These are phyloP conservation scores for Phytophthora cryptogea DNA, from an alignment of 352 stramenopile species.

Conservation along the genomic window DNA sequence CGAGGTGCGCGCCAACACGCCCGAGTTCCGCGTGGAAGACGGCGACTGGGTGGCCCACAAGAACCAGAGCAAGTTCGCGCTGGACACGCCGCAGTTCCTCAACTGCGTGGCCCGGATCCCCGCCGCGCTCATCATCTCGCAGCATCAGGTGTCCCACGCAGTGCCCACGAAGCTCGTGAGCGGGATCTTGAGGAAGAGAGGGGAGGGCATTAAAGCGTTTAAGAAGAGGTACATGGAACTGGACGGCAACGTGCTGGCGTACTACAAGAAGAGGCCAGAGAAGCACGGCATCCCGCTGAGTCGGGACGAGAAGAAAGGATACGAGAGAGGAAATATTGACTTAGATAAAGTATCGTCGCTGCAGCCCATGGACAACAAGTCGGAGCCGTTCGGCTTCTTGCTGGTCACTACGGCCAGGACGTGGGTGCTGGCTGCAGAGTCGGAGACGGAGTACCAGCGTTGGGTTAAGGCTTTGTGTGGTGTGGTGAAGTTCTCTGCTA, in stretches of 20 bases:
- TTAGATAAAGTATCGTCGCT: conserved; percentile 75
- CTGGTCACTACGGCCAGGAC: conserved; percentile 77
- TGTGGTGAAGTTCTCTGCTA: conserved; percentile 71
- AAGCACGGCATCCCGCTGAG: conserved; percentile 69
- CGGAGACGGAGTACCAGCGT: conserved; percentile 67
- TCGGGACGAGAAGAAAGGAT: conserved; percentile 70
- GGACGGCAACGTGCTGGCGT: conserved; percentile 61
- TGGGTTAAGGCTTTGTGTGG: conserved; percentile 81
- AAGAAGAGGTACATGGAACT: conserved; percentile 86
- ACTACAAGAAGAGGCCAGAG: conserved; percentile 85
- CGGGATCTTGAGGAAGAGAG: conserved; percentile 70
- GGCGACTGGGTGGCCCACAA: conserved; percentile 83
- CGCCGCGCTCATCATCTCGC: conserved; percentile 55
- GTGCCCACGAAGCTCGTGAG: conserved; percentile 46
- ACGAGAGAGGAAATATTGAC: conserved; percentile 66
- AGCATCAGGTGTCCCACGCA: conserved; percentile 34
- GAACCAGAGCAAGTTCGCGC: conserved; percentile 59
- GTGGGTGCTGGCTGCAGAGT: conserved; percentile 72
- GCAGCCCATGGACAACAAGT: conserved; percentile 60
- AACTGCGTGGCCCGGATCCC: conserved; percentile 78
- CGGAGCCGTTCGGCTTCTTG: conserved; percentile 66
- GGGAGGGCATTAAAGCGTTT: conserved; percentile 73
- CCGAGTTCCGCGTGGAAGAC: conserved; percentile 81
- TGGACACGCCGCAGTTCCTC: conserved; percentile 68
- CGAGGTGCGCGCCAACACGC: conserved; percentile 83